These are phyloP conservation scores for Ophiocordyceps polyrhachis-furcata DNA, from an alignment of 2,329 filamentous ascomycete species.

Conservation along the genomic window DNA sequence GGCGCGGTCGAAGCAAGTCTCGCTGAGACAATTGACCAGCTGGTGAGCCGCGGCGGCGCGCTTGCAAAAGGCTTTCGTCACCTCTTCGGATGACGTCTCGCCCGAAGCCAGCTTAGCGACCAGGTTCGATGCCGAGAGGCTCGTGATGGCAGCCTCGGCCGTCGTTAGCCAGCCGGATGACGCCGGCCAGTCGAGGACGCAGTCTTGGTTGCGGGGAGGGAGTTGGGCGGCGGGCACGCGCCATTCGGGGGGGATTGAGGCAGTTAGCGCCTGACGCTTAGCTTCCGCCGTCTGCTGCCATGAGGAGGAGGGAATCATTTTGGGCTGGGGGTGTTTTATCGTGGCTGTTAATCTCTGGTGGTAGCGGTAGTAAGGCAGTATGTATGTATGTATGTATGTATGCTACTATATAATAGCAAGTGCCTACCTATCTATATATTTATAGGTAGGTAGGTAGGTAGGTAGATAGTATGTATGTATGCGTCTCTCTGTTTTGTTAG, in stretches of 20 bases:
- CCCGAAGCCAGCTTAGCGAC: constrained; percentile 17
- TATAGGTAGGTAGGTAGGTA: too few species aligned
- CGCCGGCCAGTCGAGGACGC: constrained; percentile 37
- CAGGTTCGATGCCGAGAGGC: constrained; percentile 21
- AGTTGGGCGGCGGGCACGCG: constrained; percentile 31
- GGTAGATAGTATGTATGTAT: too few species aligned
- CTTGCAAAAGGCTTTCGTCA: constrained; percentile 34
- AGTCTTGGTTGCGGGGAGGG: constrained; percentile 31
- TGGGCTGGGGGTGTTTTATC: too few species aligned
- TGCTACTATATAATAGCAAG: too few species aligned
- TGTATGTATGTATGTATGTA: too few species aligned
- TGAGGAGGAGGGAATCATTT: not conserved
- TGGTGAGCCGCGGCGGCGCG: constrained; percentile 37
- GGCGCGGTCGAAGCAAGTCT: constrained; percentile 35
- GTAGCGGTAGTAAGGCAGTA: too few species aligned
- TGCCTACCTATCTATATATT: too few species aligned
- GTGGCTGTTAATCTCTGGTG: too few species aligned
- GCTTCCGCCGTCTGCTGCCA: constrained; percentile 24
- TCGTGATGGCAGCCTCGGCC: constrained; percentile 27
- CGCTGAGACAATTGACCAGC: constrained; percentile 31
- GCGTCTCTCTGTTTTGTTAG: too few species aligned
- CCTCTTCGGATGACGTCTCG: constrained; percentile 19
- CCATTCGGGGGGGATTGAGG: constrained; percentile 39
- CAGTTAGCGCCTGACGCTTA: constrained; percentile 22
- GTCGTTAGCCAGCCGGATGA: constrained; percentile 39